These are phyloP conservation scores for Verticillium nubilum DNA, from an alignment of 2,329 filamentous ascomycete species.

Conservation along the genomic window DNA sequence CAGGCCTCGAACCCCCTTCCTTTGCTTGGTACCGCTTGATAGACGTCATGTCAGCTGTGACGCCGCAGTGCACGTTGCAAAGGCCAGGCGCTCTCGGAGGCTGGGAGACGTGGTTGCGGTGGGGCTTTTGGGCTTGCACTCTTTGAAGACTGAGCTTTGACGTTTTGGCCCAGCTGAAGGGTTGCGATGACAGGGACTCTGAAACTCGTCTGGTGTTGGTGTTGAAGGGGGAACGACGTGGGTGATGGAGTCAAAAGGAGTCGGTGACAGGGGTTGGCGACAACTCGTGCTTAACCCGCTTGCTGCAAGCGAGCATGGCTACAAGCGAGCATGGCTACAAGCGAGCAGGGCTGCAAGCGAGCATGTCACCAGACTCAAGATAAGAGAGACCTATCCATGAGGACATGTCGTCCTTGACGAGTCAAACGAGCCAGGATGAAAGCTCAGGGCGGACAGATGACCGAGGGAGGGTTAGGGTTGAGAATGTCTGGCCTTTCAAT, in stretches of 20 bases:
- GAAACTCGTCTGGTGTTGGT: conserved; percentile 1
- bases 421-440: too few relatives aligned
- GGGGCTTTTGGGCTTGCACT: not conserved
- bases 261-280: not conserved
- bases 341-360: too few relatives aligned
- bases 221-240: not conserved
- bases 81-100: not conserved
- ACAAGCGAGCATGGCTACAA: not conserved
- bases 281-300: not conserved
- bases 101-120: not conserved
- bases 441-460: too few relatives aligned
- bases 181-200: conserved; percentile 3
- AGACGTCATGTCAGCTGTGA: not conserved
- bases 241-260: not conserved
- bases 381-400: too few relatives aligned
- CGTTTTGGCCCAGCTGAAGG: not conserved
- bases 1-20: not conserved
- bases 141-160: not conserved
- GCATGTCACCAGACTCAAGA: too few relatives aligned
- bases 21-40: not conserved
- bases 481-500: too few relatives aligned
- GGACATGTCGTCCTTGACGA: too few relatives aligned
- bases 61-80: not conserved
- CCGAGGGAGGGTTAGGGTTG: too few relatives aligned
- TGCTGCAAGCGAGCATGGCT: not conserved